Base-by-base conservation (phyloP, 257 asterid genomes). In the Cynanchum wilfordii region DNA sequence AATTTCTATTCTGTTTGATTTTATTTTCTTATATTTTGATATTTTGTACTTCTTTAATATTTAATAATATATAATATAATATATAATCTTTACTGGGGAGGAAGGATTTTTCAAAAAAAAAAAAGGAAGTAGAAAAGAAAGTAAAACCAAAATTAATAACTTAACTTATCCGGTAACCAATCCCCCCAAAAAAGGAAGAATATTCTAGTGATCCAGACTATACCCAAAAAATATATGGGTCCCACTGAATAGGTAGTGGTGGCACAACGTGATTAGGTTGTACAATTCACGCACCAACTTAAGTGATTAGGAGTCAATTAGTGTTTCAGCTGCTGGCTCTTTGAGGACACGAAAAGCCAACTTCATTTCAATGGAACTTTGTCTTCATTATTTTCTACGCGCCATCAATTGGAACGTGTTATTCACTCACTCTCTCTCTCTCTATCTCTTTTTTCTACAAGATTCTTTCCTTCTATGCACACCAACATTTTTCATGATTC, bases 401-500 rank as follows among this genome's bases (percentile, higher is more conserved):
- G 71, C 44, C 33, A 12, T 22, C 7, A 0, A 5, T 22, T 42
- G 11, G 67, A 9, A 59, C 73, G 79, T 77, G 83, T 40, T 15
- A 0, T 2, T 7, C 77, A 75, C 81, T 69, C n/a, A 12, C 10
- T 0, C 70, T 80, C 82, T 66, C 59, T 54, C 15, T 13, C 9
- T 33, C 38, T 33, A 4, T 33, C n/a, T 33, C 38, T 33, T 33
- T 33, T 0, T 30, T 7, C 10, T 15, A n/a, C 51, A 40, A 71
- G 76, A 79, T 73, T 80, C 82, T 66, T 59, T 54, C 15, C 10
- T 10, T 7, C 47, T 42, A 42, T 42, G 47, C 47, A 8, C 22
- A 16, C 49, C 49, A 30, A 10, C 30, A 24, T 66, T 58, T 54
- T 72, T 55, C 66, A 60, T 51, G 79, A 84, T 81, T 84, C 80